phyloP scores from a whole-genome alignment of 225 moss, liverwort and hornwort genomes.

The Sphagnum tenellum region DNA sequence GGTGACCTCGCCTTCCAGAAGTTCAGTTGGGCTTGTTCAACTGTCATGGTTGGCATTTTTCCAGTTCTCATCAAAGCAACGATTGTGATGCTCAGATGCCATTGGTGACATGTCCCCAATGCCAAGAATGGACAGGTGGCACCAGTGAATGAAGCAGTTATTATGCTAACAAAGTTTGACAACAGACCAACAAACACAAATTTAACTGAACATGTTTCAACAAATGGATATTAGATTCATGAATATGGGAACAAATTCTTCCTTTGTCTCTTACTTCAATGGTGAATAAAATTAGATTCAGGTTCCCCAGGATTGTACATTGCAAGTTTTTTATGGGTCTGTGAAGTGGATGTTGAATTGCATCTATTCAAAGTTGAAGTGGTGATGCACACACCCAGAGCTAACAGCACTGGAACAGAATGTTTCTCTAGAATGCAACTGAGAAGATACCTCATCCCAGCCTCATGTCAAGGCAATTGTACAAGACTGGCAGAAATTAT shows the following conservation, averaged over 20 bases:
- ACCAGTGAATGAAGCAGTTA: conserved; percentile 18
- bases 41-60: conserved; percentile 55
- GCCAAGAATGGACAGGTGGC: conserved; percentile 92
- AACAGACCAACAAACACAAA: too few species aligned
- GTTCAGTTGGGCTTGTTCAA: conserved; percentile 79
- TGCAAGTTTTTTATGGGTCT: too few species aligned
- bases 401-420: conserved; percentile 78
- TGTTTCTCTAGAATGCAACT: conserved; percentile 29
- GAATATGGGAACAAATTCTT: too few species aligned
- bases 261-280: too few species aligned
- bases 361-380: conserved; percentile 79
- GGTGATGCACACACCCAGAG: conserved; percentile 98
- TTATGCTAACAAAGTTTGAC: too few species aligned
- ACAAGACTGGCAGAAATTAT: too few species aligned
- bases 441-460: too few species aligned
- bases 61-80: conserved; percentile 68
- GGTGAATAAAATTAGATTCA: not conserved
- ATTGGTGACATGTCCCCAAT: conserved; percentile 85
- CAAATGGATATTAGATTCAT: too few species aligned
- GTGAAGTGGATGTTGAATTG: not conserved
- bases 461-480: too few species aligned
- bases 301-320: not conserved
- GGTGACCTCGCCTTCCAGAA: conserved; percentile 49
- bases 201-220: too few species aligned
- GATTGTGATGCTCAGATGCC: conserved; percentile 78